Percentiles rank a stretch among this genome's conserved stretches.
Evolutionary conservation across 139 green algal genomes (phyloP).

Genomic region (Pseudopediastrum boryanum): DNA sequence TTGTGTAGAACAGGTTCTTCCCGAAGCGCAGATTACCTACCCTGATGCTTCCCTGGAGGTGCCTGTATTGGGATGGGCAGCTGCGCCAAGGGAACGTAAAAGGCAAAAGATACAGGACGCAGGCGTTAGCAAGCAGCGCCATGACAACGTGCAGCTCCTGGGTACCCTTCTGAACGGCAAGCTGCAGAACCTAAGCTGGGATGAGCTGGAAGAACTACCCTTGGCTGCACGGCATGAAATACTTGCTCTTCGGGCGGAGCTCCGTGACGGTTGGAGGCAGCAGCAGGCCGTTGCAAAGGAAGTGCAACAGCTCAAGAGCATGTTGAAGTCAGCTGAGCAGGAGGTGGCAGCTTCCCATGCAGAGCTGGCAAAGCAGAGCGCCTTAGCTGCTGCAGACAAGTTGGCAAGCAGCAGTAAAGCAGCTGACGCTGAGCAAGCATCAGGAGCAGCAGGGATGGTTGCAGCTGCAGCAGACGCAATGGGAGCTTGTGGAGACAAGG

Average conservation of each 20-base stretch:
- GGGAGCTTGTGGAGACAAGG: not conserved
- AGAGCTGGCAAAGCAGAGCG: not conserved
- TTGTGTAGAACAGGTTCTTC: not conserved
- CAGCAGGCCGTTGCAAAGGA: not conserved
- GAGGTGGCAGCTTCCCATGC: constrained; percentile 21
- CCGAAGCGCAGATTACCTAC: not conserved
- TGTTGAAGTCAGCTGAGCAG: not conserved
- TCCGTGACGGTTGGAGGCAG: not conserved
- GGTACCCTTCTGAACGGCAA: not conserved
- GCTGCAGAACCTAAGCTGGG: constrained; percentile 29
- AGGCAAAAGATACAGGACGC: not conserved
- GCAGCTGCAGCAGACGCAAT: not conserved
- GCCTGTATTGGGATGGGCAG: not conserved
- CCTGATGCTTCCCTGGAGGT: not conserved
- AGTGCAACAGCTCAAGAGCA: not conserved
- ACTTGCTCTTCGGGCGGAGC: constrained; percentile 4
- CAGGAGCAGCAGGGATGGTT: not conserved
- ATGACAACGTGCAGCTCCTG: not conserved
- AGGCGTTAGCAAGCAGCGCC: not conserved
- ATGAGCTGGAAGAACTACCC: constrained; percentile 27
- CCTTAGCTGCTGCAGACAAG: not conserved
- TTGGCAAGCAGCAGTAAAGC: not conserved
- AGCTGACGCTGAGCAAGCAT: not conserved
- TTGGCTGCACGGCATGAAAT: constrained; percentile 18
- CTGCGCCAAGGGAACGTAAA: not conserved